phyloP scores from a whole-genome alignment of 306 rosid genomes.

The Begonia peltatifolia region DNA sequence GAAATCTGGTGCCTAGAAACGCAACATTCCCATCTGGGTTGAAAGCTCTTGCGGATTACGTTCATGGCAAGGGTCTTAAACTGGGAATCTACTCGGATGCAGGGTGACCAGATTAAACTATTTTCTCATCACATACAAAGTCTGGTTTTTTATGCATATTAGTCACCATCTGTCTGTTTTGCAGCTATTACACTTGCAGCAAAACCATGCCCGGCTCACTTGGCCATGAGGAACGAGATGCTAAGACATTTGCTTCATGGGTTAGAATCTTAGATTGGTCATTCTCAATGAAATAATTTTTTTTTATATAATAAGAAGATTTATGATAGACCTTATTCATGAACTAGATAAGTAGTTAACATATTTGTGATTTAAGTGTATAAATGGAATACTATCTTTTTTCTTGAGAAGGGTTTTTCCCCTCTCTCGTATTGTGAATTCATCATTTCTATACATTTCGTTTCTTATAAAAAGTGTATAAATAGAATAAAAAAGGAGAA shows the following conservation, averaged over 20 bases:
- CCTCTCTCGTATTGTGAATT: too few species aligned
- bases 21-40: slow-evolving; percentile 86
- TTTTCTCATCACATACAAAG: not conserved
- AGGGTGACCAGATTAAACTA: slow-evolving; percentile 31
- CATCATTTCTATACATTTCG: too few species aligned
- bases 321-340: too few species aligned
- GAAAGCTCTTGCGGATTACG: slow-evolving; percentile 78
- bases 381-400: too few species aligned
- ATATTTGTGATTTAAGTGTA: too few species aligned
- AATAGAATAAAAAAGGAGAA: too few species aligned
- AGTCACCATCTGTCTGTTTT: not conserved
- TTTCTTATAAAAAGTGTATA: too few species aligned
- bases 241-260: slow-evolving; percentile 82
- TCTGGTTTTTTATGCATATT: not conserved
- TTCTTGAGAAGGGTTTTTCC: too few species aligned
- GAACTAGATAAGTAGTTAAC: too few species aligned
- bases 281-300: too few species aligned
- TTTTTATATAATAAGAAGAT: too few species aligned
- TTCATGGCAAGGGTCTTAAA: slow-evolving; percentile 85
- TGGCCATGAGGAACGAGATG: slow-evolving; percentile 85
- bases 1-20: slow-evolving; percentile 50
- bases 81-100: slow-evolving; percentile 93
- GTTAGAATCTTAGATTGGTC: slow-evolving; percentile 13
- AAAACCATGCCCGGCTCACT: slow-evolving; percentile 86
- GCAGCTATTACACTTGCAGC: slow-evolving; percentile 78